phyloP scores from a whole-genome alignment of 805 yeast genomes.

The Pichia occidentalis region DNA sequence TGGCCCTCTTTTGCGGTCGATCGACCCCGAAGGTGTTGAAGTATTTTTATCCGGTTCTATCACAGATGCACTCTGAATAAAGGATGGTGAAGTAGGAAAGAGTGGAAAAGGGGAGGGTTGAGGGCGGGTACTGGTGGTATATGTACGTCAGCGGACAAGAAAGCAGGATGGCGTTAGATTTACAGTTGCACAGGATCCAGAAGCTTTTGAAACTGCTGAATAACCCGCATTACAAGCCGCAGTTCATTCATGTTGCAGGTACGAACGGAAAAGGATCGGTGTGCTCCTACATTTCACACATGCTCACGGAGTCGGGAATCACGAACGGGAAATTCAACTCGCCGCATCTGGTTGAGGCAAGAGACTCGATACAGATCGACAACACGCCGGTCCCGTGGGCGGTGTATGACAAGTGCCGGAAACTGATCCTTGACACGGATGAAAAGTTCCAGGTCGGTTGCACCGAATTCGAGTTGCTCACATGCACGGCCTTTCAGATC shows the following conservation, averaged over 20 bases:
- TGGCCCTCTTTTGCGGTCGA: too few species aligned
- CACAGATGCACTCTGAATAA: too few species aligned
- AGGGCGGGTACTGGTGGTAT: too few species aligned
- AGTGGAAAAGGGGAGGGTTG: too few species aligned
- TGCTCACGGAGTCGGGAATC: constrained; percentile 43
- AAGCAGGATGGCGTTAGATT: constrained; percentile 41
- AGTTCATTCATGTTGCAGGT: constrained; percentile 84
- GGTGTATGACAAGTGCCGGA: constrained; percentile 41
- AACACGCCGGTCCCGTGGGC: constrained; percentile 44
- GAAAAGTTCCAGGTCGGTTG: constrained; percentile 45
- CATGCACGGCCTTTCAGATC: constrained; percentile 78
- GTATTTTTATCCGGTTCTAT: too few species aligned
- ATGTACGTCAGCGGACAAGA: too few species aligned
- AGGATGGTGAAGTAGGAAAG: too few species aligned
- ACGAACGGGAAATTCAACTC: constrained; percentile 78
- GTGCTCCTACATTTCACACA: constrained; percentile 69
- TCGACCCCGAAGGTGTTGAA: too few species aligned
- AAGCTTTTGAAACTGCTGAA: constrained; percentile 46
- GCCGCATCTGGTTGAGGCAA: constrained; percentile 70
- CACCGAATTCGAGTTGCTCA: constrained; percentile 81
- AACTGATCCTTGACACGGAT: constrained; percentile 38
- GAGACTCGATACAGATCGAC: constrained; percentile 71
- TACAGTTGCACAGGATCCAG: constrained; percentile 50
- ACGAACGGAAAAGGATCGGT: constrained; percentile 97
- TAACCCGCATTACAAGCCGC: constrained; percentile 51